Conservation (phyloP, 495 filamentous ascomycete species). For the Neurospora sp. region DNA sequence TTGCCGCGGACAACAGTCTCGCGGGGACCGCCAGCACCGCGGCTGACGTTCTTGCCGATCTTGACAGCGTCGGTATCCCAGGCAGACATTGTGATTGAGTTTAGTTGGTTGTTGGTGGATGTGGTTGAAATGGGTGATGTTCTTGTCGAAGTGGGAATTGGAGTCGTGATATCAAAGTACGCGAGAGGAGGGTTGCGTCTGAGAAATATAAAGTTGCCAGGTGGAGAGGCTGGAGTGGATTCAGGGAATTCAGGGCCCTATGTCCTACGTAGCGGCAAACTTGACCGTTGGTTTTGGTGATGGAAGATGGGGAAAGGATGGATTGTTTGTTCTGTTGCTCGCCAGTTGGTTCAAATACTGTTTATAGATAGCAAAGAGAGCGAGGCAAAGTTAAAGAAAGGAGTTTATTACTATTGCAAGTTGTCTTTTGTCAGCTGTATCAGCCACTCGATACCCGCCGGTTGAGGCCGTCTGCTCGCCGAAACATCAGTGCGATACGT, state of each 20-base stretch:
- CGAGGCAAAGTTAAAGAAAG: not conserved
- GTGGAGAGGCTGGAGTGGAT: conserved; percentile 1
- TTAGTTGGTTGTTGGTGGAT: conserved; percentile 3
- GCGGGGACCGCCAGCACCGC: conserved; percentile 50
- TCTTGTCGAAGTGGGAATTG: not conserved
- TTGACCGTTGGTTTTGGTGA: not conserved
- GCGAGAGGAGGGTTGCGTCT: not conserved
- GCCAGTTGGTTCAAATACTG: not conserved
- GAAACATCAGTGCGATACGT: not conserved
- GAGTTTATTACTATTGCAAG: not conserved
- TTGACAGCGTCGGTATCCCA: conserved; percentile 79
- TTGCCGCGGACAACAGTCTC: conserved; percentile 85
- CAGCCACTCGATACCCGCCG: not conserved
- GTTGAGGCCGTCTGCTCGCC: too few relatives aligned
- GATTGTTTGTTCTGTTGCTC: not conserved
- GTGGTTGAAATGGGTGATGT: not conserved
- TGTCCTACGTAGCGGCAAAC: not conserved
- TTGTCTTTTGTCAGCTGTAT: not conserved
- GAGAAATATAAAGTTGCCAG: conserved; percentile 3
- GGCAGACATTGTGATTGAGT: conserved; percentile 40
- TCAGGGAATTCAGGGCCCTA: not conserved
- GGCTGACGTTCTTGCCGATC: conserved; percentile 76
- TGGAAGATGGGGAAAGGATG: not conserved
- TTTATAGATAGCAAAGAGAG: not conserved
- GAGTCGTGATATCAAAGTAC: not conserved